Evolutionary conservation across 768 basidiomycete species (phyloP).

Genomic region (Suillus occidentalis): DNA sequence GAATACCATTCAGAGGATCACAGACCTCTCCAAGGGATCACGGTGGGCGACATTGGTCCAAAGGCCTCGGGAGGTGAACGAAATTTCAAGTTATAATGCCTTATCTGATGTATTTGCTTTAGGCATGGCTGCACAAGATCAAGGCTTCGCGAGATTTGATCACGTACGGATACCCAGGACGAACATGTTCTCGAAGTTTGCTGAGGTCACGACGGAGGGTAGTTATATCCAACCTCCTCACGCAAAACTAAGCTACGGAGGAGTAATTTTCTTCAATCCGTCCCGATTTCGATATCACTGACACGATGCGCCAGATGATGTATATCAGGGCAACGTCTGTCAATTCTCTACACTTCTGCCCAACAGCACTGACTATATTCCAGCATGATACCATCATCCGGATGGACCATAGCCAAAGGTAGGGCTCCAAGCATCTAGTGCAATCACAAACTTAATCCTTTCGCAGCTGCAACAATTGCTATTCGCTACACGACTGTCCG

Average conservation of each 20-base stretch:
- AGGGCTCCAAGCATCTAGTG: background rate
- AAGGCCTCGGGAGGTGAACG: conserved; percentile 34
- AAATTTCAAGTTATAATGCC: background rate
- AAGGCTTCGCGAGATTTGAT: conserved; percentile 68
- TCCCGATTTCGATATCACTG: background rate
- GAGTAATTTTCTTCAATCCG: conserved; percentile 43
- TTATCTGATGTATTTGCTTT: background rate
- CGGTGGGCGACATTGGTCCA: conserved; percentile 65
- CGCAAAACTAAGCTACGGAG: conserved; percentile 73
- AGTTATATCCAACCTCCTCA: conserved; percentile 67
- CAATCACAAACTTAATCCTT: background rate
- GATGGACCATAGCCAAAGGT: conserved; percentile 71
- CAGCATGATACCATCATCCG: conserved; percentile 65
- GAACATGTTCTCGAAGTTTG: conserved; percentile 76
- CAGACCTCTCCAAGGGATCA: conserved; percentile 56
- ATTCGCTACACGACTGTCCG: conserved; percentile 74
- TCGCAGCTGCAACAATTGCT: conserved; percentile 55
- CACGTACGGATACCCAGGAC: conserved; percentile 66
- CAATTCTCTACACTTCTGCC: background rate
- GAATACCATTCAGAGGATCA: conserved; percentile 50
- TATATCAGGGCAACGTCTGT: conserved; percentile 64
- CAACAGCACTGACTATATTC: background rate
- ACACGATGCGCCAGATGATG: conserved; percentile 52
- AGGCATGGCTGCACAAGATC: conserved; percentile 59
- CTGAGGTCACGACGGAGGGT: conserved; percentile 65